These are phyloP conservation scores for Penicillium sp. DNA, from an alignment of 2,329 filamentous ascomycete genomes.

Conservation along the genomic window DNA sequence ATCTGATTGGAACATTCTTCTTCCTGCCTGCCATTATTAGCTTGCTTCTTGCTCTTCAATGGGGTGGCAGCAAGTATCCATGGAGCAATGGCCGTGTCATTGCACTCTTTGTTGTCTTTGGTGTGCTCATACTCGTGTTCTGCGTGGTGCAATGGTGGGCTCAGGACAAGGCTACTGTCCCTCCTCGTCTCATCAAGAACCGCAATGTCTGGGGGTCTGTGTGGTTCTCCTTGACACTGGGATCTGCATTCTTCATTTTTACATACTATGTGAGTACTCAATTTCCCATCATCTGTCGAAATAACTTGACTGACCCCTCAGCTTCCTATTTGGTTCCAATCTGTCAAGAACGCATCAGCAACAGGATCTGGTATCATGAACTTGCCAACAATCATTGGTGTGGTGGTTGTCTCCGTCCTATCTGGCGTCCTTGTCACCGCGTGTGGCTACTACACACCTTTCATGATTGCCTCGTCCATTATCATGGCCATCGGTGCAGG, in stretches of 20 bases:
- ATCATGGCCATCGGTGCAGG: slow-evolving; percentile 38
- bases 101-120: slow-evolving; percentile 52
- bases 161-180: slow-evolving; percentile 47
- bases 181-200: slow-evolving; percentile 46
- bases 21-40: slow-evolving; percentile 50
- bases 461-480: slow-evolving; percentile 36
- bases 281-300: not conserved
- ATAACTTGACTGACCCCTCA: slow-evolving; percentile 4
- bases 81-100: slow-evolving; percentile 51
- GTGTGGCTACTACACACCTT: slow-evolving; percentile 44
- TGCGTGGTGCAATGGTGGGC: slow-evolving; percentile 38
- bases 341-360: slow-evolving; percentile 37
- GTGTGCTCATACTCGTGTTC: slow-evolving; percentile 50
- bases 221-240: slow-evolving; percentile 44
- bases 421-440: slow-evolving; percentile 32
- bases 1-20: slow-evolving; percentile 46
- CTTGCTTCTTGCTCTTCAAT: slow-evolving; percentile 52
- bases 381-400: slow-evolving; percentile 35
- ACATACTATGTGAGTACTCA: slow-evolving; percentile 44
- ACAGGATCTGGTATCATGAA: slow-evolving; percentile 42
- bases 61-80: slow-evolving; percentile 46
- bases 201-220: slow-evolving; percentile 46
- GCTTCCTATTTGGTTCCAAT: slow-evolving; percentile 49
- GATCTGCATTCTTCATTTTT: slow-evolving; percentile 46
- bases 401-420: slow-evolving; percentile 34